These are phyloP conservation scores for Luffa acutangula DNA, from an alignment of 306 rosid species.

Conservation along the genomic window DNA sequence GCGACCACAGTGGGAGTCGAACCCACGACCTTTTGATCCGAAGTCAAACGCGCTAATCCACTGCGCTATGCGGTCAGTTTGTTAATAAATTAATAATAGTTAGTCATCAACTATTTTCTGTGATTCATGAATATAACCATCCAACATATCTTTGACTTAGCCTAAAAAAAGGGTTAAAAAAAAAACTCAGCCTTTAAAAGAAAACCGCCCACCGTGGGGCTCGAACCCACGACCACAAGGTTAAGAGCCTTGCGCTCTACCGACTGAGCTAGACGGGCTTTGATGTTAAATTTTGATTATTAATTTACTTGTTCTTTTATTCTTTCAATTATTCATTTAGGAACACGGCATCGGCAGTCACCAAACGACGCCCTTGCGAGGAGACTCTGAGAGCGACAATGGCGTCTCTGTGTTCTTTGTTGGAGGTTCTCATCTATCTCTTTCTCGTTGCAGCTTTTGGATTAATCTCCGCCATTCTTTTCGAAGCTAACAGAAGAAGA, in stretches of 20 bases:
- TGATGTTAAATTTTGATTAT: fast-evolving
- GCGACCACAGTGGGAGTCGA: no score
- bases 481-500: conserved; percentile 65
- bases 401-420: conserved; percentile 26
- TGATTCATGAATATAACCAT: no score
- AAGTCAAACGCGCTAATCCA: no score
- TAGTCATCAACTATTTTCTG: no score
- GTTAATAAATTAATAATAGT: no score
- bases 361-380: neutral
- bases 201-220: neutral
- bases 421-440: conserved; percentile 28
- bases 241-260: neutral
- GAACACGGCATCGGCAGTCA: neutral
- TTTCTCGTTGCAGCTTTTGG: conserved; percentile 25
- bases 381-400: conserved; percentile 1
- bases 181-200: no score
- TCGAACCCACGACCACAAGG: neutral
- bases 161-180: no score
- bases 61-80: no score
- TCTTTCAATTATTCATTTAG: neutral
- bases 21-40: no score
- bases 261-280: neutral
- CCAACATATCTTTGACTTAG: no score
- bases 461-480: conserved; percentile 30
- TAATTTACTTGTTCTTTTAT: neutral